A percentile compares a stretch with the other conserved stretches of the same genome.
Evolutionary conservation across 352 stramenopile species (phyloP).

Genomic region (Thalassiosira pacifica): DNA sequence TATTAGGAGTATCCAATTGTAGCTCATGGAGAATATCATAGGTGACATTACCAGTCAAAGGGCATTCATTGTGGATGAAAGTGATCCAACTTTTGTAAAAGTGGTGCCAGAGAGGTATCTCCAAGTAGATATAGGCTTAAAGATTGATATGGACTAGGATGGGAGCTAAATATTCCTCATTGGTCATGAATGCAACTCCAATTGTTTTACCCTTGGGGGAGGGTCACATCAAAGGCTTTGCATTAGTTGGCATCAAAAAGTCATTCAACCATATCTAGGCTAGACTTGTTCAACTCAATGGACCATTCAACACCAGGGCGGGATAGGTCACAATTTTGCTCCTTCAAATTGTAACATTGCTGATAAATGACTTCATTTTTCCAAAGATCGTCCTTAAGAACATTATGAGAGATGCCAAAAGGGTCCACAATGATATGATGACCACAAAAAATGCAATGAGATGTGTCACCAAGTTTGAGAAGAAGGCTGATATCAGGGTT

Average conservation of each 20-base stretch:
- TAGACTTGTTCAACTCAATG: too few relatives aligned
- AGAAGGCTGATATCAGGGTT: too few relatives aligned
- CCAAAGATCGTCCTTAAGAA: neutral
- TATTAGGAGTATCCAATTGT: too few relatives aligned
- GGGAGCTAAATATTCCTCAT: slow-evolving; percentile 20
- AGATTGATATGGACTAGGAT: neutral
- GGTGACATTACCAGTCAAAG: too few relatives aligned
- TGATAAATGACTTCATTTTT: neutral
- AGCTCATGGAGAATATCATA: too few relatives aligned
- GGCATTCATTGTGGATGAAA: too few relatives aligned
- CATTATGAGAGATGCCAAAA: slow-evolving; percentile 6
- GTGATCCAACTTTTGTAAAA: too few relatives aligned
- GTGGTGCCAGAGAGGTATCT: too few relatives aligned
- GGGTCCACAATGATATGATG: slow-evolving; percentile 24
- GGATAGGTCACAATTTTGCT: too few relatives aligned
- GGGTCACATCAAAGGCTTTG: neutral
- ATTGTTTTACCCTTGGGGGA: slow-evolving; percentile 7
- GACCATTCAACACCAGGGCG: too few relatives aligned
- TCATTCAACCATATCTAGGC: neutral
- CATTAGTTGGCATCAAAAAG: neutral
- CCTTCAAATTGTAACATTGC: too few relatives aligned
- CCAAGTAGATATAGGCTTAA: neutral
- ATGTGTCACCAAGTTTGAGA: neutral
- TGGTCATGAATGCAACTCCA: neutral
- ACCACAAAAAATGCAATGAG: neutral